These are phyloP conservation scores for Mollisia scopiformis DNA, from an alignment of 2,329 filamentous ascomycete genomes.

Conservation along the genomic window DNA sequence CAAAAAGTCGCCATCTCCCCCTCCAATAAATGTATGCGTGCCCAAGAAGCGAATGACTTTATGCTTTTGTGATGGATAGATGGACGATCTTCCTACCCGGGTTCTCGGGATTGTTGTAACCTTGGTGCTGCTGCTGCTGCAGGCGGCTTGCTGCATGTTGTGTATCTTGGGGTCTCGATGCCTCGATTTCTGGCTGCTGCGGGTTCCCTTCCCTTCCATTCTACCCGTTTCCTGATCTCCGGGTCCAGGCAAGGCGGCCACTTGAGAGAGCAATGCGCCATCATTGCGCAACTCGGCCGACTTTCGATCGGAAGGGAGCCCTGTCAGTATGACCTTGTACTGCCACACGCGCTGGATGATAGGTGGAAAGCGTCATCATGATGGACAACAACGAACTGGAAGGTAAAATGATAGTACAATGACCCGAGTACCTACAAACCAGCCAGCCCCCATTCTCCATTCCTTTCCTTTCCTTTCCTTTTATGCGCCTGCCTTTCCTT, in stretches of 20 bases:
- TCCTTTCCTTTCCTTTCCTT: background rate
- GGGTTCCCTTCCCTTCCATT: too few species aligned
- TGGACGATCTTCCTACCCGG: background rate
- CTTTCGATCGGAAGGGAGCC: conserved; percentile 14
- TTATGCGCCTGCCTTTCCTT: background rate
- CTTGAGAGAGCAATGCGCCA: too few species aligned
- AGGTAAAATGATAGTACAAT: conserved; percentile 8
- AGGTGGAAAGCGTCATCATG: background rate
- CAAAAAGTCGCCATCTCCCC: background rate
- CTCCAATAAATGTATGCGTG: too few species aligned
- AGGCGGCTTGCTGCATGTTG: conserved; percentile 10
- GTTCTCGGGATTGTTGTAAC: conserved; percentile 10
- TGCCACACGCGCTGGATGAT: conserved; percentile 25
- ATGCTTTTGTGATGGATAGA: too few species aligned
- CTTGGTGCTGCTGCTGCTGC: too few species aligned
- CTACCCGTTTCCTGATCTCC: too few species aligned
- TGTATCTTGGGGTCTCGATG: background rate
- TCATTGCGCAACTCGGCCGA: too few species aligned
- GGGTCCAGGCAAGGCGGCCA: too few species aligned
- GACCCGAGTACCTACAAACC: conserved; percentile 9
- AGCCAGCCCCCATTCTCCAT: background rate
- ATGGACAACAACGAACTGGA: too few species aligned
- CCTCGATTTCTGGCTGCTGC: background rate
- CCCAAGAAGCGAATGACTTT: background rate
- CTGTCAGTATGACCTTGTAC: conserved; percentile 26